Evolutionary conservation across 2,329 filamentous ascomycete genomes (phyloP), one percentile per base, ranked within the genome.

Genomic region (Coniochaeta sp.): DNA sequence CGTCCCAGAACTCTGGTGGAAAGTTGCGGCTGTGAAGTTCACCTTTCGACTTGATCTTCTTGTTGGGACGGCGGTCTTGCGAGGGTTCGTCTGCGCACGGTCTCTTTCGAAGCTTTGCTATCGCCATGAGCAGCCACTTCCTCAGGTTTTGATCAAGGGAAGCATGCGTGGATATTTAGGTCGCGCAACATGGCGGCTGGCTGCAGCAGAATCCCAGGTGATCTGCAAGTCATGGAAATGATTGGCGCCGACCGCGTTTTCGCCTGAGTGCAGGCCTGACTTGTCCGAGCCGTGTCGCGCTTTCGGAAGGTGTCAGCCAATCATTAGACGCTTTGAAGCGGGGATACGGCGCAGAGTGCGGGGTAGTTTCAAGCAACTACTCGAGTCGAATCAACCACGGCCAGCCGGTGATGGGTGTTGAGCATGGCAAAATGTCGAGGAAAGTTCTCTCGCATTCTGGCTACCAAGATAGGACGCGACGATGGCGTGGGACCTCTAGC

Each of bases 71-170:
- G 33, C 14, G 33, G 18, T 38, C 33, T 38, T 38, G 33, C 33
- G 33, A 38, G 33, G n/a, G 14, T 6, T 38, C 7, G 33, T 38
- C 33, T 38, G 14, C 33, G 33, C 14, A 14, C 14, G 33, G 45
- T 51, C 49, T 48, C 49, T 51, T 51, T 53, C 38, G 48, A 52
- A 47, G 49, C 38, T 52, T 45, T 31, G 35, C 22, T 38, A 14
- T 38, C 47, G 53, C 50, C 48, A 50, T 54, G 49, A 49, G 32
- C 46, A 38, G 33, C 14, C 14, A 38, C 13, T 20, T 38, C 14
- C 18, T 7, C 6, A 38, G 13, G 33, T 38, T 20, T 20, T 7
- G 33, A 20, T 20, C 33, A 38, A n/a, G 14, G 18, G 33, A n/a
- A 14, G 7, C 14, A 7, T 6, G 27, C 27, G 27, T 30, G 27